These are phyloP conservation scores for Penicillium lividum DNA, from an alignment of 495 filamentous ascomycete genomes.

Conservation along the genomic window DNA sequence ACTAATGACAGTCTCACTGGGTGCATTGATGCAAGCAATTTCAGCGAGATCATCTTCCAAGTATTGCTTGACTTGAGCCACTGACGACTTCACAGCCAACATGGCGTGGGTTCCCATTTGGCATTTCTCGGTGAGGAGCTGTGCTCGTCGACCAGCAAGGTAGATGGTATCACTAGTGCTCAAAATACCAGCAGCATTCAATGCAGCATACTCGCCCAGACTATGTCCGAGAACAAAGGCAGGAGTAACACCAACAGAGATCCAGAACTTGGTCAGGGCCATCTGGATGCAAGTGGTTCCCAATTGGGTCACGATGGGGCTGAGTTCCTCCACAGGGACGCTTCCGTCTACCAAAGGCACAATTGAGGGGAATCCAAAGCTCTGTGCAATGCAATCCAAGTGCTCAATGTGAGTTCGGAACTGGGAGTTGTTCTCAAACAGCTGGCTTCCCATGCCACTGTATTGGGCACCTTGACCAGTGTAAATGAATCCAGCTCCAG, in stretches of 20 bases:
- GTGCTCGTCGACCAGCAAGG: slow-evolving; percentile 75
- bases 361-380: slow-evolving; percentile 70
- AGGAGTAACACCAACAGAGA: slow-evolving; percentile 73
- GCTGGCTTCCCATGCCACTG: slow-evolving; percentile 68
- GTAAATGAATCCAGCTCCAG: slow-evolving; percentile 59
- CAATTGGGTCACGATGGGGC: slow-evolving; percentile 76
- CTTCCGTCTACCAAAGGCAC: slow-evolving; percentile 60
- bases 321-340: slow-evolving; percentile 52
- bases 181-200: slow-evolving; percentile 78
- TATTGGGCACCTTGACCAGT: slow-evolving; percentile 60
- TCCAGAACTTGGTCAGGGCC: slow-evolving; percentile 80
- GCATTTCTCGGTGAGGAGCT: slow-evolving; percentile 73
- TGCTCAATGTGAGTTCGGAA: slow-evolving; percentile 72
- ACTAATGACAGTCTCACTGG: slow-evolving; percentile 52
- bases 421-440: slow-evolving; percentile 63
- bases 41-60: slow-evolving; percentile 35
- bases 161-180: slow-evolving; percentile 78
- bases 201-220: slow-evolving; percentile 83
- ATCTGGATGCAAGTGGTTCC: slow-evolving; percentile 80
- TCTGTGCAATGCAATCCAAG: slow-evolving; percentile 65
- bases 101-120: slow-evolving; percentile 66
- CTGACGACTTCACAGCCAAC: slow-evolving; percentile 48
- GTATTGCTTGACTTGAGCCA: slow-evolving; percentile 34
- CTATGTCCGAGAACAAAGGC: slow-evolving; percentile 83
- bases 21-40: slow-evolving; percentile 56